Conservation (phyloP, 768 basidiomycete species). For the Hydnomerulius pinastri region DNA sequence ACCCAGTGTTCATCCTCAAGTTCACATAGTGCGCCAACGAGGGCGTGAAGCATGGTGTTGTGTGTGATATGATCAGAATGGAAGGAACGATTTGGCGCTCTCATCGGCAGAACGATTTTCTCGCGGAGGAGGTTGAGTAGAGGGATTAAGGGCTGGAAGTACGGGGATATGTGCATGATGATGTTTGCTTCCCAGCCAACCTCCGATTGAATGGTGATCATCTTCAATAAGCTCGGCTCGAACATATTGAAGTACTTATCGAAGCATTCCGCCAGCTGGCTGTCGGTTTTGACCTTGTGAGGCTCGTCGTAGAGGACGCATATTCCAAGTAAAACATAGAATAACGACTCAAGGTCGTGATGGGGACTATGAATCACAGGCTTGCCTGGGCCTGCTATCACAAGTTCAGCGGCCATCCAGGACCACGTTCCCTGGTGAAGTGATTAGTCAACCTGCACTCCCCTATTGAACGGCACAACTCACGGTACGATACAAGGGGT, state of each 20-base stretch:
- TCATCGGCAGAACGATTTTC: not conserved
- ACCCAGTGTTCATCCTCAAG: too few relatives aligned
- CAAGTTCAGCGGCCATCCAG: not conserved
- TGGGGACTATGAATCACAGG: not conserved
- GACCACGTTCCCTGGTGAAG: conserved; percentile 1
- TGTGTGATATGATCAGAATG: too few relatives aligned
- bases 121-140: not conserved
- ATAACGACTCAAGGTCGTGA: conserved; percentile 13
- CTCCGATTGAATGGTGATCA: not conserved
- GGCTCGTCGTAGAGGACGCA: conserved; percentile 7
- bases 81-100: too few relatives aligned
- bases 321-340: conserved; percentile 8
- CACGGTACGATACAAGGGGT: not conserved
- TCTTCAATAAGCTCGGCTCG: not conserved
- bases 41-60: too few relatives aligned
- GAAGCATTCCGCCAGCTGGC: conserved; percentile 1
- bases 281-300: not conserved
- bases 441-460: not conserved
- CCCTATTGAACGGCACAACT: not conserved
- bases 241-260: not conserved
- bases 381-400: not conserved
- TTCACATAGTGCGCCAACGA: too few relatives aligned
- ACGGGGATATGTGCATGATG: not conserved
- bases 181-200: not conserved
- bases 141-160: conserved; percentile 2